Evolutionary conservation across 169 alveolate species (phyloP).

Genomic region (Perkinsus chesapeaki): DNA sequence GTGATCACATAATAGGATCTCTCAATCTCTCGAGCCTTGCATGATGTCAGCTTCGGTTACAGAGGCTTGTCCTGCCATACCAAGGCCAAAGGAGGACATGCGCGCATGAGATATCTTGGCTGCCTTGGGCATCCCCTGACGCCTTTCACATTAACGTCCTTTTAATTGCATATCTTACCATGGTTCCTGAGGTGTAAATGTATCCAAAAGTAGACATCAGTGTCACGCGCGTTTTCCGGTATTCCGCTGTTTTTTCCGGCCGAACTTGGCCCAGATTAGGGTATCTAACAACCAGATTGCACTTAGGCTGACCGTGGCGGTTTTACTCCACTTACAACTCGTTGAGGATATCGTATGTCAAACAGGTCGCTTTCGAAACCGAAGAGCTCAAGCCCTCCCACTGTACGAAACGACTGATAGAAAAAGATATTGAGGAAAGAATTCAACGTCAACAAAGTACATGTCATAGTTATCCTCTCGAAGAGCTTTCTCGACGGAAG

Average conservation of each 20-base stretch:
- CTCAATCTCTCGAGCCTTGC: neutral
- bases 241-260: neutral
- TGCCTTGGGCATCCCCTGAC: constrained; percentile 6
- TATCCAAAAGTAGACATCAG: neutral
- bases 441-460: neutral
- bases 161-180: neutral
- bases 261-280: neutral
- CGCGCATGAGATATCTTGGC: neutral
- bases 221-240: neutral
- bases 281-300: neutral
- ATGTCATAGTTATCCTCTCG: neutral
- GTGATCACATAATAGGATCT: neutral
- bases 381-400: neutral
- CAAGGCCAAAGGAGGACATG: constrained; percentile 6
- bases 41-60: neutral
- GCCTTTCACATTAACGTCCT: neutral
- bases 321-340: neutral
- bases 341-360: neutral
- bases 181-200: constrained; percentile 14
- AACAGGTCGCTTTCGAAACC: neutral
- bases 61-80: neutral
- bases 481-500: neutral
- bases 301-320: neutral
- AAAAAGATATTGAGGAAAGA: neutral
- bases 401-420: neutral